These are phyloP conservation scores for Botrytis pseudocinerea DNA, from an alignment of 2,329 filamentous ascomycete genomes.

Conservation along the genomic window DNA sequence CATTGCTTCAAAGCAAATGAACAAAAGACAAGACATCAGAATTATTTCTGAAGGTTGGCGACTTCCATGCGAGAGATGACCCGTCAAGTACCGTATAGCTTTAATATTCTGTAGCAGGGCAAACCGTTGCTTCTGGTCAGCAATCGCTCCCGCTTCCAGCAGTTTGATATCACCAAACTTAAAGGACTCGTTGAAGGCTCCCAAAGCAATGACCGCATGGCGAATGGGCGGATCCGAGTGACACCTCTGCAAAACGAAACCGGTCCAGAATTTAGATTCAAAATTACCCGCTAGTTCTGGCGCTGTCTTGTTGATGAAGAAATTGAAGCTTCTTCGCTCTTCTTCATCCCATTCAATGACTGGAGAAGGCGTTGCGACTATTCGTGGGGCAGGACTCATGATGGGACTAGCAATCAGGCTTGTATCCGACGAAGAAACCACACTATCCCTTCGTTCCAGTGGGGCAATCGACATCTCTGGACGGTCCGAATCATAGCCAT, in stretches of 20 bases:
- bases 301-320: conserved; percentile 34
- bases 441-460: neutral
- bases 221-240: conserved; percentile 31
- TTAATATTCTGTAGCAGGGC: conserved; percentile 31
- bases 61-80: conserved; percentile 40
- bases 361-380: neutral
- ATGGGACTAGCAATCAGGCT: neutral
- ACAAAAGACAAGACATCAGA: conserved; percentile 29
- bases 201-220: conserved; percentile 31
- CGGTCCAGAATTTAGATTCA: conserved; percentile 34
- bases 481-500: conserved; percentile 33
- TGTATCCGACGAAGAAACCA: neutral
- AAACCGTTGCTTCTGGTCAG: conserved; percentile 43
- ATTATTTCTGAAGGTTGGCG: conserved; percentile 17
- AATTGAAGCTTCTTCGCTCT: conserved; percentile 28
- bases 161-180: conserved; percentile 17
- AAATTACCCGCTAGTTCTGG: conserved; percentile 34
- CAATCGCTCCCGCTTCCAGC: conserved; percentile 2
- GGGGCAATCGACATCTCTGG: neutral
- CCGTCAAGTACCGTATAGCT: conserved; percentile 45
- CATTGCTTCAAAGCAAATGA: conserved; percentile 31
- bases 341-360: conserved; percentile 6
- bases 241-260: conserved; percentile 32
- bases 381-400: neutral
- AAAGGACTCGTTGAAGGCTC: conserved; percentile 30